Conservation (phyloP, 1,139 yeast genomes). For the Torulaspora pretoriensis region DNA sequence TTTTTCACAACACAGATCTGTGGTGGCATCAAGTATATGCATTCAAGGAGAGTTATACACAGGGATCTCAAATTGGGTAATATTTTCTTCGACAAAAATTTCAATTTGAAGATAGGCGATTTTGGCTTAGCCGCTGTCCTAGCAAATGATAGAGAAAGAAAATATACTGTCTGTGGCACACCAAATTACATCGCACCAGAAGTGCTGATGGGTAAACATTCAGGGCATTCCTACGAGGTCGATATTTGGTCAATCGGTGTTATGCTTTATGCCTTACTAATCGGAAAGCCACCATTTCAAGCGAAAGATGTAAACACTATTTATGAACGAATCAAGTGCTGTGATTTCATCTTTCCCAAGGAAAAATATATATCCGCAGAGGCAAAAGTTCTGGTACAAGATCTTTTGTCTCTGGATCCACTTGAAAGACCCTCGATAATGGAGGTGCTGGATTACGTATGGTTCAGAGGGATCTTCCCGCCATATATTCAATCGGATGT, state of each 20-base stretch:
- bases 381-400: slow-evolving; percentile 67
- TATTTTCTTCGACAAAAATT: slow-evolving; percentile 84
- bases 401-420: slow-evolving; percentile 75
- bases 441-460: slow-evolving; percentile 73
- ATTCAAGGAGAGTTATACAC: slow-evolving; percentile 88
- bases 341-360: slow-evolving; percentile 76
- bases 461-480: slow-evolving; percentile 88
- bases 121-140: slow-evolving; percentile 92
- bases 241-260: slow-evolving; percentile 98
- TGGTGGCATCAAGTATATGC: slow-evolving; percentile 92
- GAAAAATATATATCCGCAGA: slow-evolving; percentile 66
- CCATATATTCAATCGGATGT: slow-evolving; percentile 60
- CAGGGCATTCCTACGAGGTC: slow-evolving; percentile 90
- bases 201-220: slow-evolving; percentile 79
- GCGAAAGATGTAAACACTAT: slow-evolving; percentile 91
- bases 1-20: slow-evolving; percentile 86
- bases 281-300: slow-evolving; percentile 97
- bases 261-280: slow-evolving; percentile 84
- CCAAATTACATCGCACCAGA: slow-evolving; percentile 98
- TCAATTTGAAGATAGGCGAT: slow-evolving; percentile 93
- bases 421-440: slow-evolving; percentile 73
- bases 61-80: slow-evolving; percentile 93
- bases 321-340: slow-evolving; percentile 83
- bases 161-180: slow-evolving; percentile 94
- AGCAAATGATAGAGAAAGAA: slow-evolving; percentile 64